Percentiles rank a stretch among this genome's conserved stretches.
These are phyloP conservation scores for Trypethelium eluteriae DNA, from an alignment of 495 filamentous ascomycete genomes.

Conservation along the genomic window DNA sequence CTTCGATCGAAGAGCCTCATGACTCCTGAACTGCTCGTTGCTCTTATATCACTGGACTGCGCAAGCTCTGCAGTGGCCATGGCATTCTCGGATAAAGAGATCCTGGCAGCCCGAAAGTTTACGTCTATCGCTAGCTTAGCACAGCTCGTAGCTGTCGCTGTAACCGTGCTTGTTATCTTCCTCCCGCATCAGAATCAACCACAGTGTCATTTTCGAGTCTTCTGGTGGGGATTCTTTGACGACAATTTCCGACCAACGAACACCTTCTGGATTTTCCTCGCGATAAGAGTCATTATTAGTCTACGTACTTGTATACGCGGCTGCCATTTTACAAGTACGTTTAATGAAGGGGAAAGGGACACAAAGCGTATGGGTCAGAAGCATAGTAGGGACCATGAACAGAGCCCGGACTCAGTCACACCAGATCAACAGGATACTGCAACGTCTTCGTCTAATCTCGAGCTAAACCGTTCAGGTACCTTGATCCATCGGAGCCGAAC, in stretches of 20 bases:
- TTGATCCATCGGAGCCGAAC: neutral
- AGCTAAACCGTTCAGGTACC: neutral
- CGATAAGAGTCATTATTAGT: neutral
- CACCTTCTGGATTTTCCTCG: neutral
- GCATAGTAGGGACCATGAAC: neutral
- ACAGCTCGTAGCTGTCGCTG: neutral
- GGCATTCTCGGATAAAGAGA: conserved; percentile 1
- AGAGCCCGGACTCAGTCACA: neutral
- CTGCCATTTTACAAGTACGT: neutral
- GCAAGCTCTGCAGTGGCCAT: conserved; percentile 1
- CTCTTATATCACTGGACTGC: neutral
- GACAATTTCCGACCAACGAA: conserved; percentile 1
- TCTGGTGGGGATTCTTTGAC: conserved; percentile 6
- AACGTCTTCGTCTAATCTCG: neutral
- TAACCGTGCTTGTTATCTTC: neutral
- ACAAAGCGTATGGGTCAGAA: neutral
- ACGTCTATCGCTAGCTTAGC: neutral
- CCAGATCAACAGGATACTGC: neutral
- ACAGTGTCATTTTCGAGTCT: conserved; percentile 8
- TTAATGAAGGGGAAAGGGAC: conserved; percentile 7
- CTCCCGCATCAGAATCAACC: neutral
- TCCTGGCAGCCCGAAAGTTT: conserved; percentile 1
- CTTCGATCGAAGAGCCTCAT: neutral
- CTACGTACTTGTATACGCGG: neutral
- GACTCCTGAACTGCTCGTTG: conserved; percentile 10